Base-by-base conservation (phyloP, 2,329 filamentous ascomycete species). In the Fusarium nisikadoi region DNA sequence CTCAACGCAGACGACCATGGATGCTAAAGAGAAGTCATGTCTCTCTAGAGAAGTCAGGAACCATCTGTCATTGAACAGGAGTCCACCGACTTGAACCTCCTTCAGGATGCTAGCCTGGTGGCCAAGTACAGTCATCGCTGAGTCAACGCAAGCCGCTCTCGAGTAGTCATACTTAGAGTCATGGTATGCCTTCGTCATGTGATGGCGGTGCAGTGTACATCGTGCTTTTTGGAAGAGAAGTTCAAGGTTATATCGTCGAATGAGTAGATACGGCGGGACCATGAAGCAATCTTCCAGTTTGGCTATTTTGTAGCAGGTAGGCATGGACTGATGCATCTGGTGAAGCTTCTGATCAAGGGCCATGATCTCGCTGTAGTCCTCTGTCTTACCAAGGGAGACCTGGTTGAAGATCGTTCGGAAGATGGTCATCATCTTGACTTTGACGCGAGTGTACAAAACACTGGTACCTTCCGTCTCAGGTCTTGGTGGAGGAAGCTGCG, bases 371-470 rank as follows among this genome's bases (percentile, higher is more conserved):
- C 64, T 65, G 14, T 75, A 75, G 2, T 62, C 52, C 19, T 75
- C 66, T 0, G 47, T 59, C 17, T 66, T 62, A 0, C 65, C 72
- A 2, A 73, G 59, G 4, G 55, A 75, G 1, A 75, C 72, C 6
- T 75, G 69, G 6, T 75, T 71, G 23, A 75, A 73, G 12, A 75
- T 75, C 0, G 60, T 68, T 3, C 72, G 45, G 6, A 75, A 75
- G 17, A 73, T 29, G 2, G 58, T 38, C 65, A 68, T 68, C 65
- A 68, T 56, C 6, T 25, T 55, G 20, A 68, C 64, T 16, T 68
- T 68, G 16, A 68, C 49, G 3, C 74, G 61, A 5, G 55, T 65
- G 13, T 75, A 75, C 4, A 74, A 17, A 1, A 72, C 45, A 1
- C 64, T 62, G 0, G 73, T 75, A 6, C 65, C 25, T 4, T 74